Percentiles rank a stretch among this genome's conserved stretches.
Evolutionary conservation across 768 basidiomycete species (phyloP).

Genomic region (Boletales sp.): DNA sequence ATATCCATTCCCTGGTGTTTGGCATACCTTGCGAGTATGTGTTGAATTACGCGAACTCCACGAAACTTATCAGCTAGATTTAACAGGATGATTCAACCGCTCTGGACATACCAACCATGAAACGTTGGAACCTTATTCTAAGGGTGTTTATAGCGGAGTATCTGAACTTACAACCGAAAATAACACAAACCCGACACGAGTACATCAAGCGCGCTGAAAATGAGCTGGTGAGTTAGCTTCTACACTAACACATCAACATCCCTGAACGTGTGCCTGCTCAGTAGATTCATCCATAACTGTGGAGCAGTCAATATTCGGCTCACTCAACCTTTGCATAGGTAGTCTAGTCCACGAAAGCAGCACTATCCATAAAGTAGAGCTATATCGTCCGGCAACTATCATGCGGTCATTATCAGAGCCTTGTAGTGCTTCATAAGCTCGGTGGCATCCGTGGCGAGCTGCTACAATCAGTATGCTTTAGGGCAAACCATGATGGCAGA

Average conservation of each 20-base stretch:
- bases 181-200: conserved; percentile 24
- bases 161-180: conserved; percentile 59
- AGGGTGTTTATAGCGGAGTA: conserved; percentile 91
- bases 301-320: neutral
- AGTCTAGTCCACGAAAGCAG: conserved; percentile 1
- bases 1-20: conserved; percentile 83
- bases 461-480: neutral
- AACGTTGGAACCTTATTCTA: conserved; percentile 85
- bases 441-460: conserved; percentile 38
- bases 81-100: conserved; percentile 85
- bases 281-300: conserved; percentile 14
- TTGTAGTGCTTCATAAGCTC: conserved; percentile 42
- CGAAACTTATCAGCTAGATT: neutral
- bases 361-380: neutral
- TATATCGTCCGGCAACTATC: conserved; percentile 1
- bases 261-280: conserved; percentile 8
- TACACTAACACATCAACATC: neutral
- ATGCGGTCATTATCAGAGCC: conserved; percentile 28
- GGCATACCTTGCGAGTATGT: conserved; percentile 77
- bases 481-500: neutral
- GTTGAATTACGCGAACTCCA: neutral
- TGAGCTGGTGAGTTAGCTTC: conserved; percentile 44
- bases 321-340: neutral
- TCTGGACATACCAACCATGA: conserved; percentile 80
- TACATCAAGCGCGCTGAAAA: conserved; percentile 35